Conservation (phyloP, 768 basidiomycete genomes). For the Gloeopeniophorella convolvens region DNA sequence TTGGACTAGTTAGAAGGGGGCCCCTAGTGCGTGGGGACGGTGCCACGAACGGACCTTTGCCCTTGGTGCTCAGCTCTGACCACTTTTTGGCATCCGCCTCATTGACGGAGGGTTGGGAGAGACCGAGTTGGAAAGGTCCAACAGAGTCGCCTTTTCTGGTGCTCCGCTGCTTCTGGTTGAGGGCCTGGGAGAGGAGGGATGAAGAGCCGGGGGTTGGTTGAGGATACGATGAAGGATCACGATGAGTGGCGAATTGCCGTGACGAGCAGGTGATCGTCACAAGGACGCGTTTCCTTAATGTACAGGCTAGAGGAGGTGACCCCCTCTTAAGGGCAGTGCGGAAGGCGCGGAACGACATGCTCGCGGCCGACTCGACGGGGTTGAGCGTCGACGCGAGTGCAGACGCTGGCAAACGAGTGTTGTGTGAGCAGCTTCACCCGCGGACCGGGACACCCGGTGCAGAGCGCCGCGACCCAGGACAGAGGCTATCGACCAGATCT, state of each 20-base stretch:
- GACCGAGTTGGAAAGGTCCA: constrained; percentile 74
- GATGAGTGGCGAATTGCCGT: constrained; percentile 14
- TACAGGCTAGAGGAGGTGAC: background rate
- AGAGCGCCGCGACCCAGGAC: too few species aligned
- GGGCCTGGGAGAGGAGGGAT: constrained; percentile 53
- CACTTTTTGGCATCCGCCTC: constrained; percentile 62
- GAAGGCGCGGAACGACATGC: constrained; percentile 5
- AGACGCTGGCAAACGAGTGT: too few species aligned
- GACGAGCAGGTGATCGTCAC: background rate
- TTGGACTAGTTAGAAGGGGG: too few species aligned
- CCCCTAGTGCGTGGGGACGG: background rate
- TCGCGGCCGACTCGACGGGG: background rate
- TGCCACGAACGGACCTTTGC: constrained; percentile 50
- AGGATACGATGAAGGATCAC: constrained; percentile 1
- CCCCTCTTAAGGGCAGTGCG: background rate
- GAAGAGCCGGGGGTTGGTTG: constrained; percentile 31
- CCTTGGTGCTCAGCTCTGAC: constrained; percentile 69
- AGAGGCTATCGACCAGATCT: too few species aligned
- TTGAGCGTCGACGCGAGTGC: too few species aligned
- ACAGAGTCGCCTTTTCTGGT: constrained; percentile 47
- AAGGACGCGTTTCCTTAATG: background rate
- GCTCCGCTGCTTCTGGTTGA: constrained; percentile 49
- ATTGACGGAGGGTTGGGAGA: constrained; percentile 49
- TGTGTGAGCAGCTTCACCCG: background rate
- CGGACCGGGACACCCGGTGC: background rate